Evolutionary conservation across 768 basidiomycete species (phyloP).

Genomic region (Suillus variegatus): DNA sequence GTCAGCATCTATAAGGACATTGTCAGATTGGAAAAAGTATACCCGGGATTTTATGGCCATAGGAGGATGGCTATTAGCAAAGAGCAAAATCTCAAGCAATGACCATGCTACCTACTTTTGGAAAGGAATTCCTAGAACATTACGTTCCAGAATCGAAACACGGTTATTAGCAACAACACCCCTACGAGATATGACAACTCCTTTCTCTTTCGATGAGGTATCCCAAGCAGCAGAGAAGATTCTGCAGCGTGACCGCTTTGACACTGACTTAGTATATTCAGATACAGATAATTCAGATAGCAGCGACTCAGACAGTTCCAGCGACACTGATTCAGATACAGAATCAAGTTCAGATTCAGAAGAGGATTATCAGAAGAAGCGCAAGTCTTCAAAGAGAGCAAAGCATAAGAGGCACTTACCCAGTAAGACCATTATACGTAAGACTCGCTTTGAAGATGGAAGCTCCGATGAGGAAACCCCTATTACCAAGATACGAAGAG

Average conservation of each 20-base stretch:
- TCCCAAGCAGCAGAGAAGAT: not conserved
- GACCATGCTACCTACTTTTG: constrained; percentile 12
- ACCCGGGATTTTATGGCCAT: constrained; percentile 12
- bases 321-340: not conserved
- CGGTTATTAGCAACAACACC: constrained; percentile 5
- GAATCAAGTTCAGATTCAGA: no score
- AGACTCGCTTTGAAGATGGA: no score
- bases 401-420: no score
- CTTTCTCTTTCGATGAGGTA: not conserved
- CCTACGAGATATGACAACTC: not conserved
- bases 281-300: constrained; percentile 9
- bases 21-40: constrained; percentile 16
- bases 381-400: no score
- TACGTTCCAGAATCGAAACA: not conserved
- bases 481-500: no score
- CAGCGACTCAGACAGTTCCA: not conserved
- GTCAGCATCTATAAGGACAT: not conserved
- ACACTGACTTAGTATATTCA: not conserved
- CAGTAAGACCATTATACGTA: no score
- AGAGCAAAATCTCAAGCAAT: constrained; percentile 3
- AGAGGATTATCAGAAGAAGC: no score
- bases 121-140: constrained; percentile 11
- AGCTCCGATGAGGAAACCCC: no score
- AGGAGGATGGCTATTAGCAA: constrained; percentile 8
- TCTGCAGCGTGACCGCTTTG: constrained; percentile 8